Base-by-base conservation (phyloP, 2,329 filamentous ascomycete species). In the Samsoniella hepiali region DNA sequence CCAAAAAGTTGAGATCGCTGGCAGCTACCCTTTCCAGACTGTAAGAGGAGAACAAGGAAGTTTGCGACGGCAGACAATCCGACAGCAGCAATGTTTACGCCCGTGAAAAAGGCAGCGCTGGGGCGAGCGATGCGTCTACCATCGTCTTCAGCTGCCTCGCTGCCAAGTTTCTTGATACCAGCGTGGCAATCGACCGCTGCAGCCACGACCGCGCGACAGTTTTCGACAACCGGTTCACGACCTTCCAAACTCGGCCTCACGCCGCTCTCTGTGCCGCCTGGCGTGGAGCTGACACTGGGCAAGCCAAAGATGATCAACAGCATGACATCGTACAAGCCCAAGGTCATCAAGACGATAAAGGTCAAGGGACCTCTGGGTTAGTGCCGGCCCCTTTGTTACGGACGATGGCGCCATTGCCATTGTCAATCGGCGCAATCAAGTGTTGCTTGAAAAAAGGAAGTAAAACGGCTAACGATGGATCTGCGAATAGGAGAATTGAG, bases 181-280 rank as follows among this genome's bases (percentile, higher is more conserved):
- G 87, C 88, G 55, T 88, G 92, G 77, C 86, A 85, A 72, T 67
- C 77, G 57, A 65, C 64, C 56, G 54, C 60, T 58, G 38, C 58
- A 45, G 47, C 38, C 50, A 51, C 45, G 5, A 68, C 62, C 68
- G 67, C 77, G 63, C 71, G 66, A 64, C 60, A 64, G 17, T 97
- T 97, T 81, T 93, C 91, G 63, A 88, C 87, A 49, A 89, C 91
- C 50, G 74, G 86, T 60, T 77, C 78, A 73, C 82, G 83, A 69
- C 78, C 82, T 64, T 97, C 94, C 51, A 95, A 97, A 82, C 89
- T 99, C 66, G 95, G 95, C 70, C 84, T 87, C 69, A 90, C 90
- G 65, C 85, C 91, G 31, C 84, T 97, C 60, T 88, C 91, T 62
- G 82, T 97, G 38, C 94, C 94, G 1, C 88, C 91, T 0, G 91